phyloP scores from a whole-genome alignment of 768 basidiomycete species.

The Termitomyces sp. region DNA sequence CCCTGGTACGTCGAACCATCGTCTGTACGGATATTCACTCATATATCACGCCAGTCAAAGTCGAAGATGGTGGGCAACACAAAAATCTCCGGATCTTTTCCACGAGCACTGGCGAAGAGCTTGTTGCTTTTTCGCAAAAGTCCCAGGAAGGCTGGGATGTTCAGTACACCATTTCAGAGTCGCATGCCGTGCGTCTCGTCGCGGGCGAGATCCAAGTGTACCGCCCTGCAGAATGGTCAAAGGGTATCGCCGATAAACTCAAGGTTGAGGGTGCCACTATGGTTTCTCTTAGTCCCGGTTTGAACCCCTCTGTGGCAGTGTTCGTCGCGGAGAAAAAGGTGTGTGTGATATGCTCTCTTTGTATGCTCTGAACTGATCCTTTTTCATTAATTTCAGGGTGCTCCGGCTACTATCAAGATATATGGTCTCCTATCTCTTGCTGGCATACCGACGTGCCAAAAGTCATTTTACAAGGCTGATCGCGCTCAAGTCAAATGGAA shows the following conservation, averaged over 20 bases:
- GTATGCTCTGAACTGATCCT: background rate
- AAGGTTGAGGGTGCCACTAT: conserved; percentile 78
- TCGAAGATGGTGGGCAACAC: conserved; percentile 87
- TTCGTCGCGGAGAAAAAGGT: conserved; percentile 95
- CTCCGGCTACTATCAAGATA: conserved; percentile 83
- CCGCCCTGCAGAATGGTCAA: conserved; percentile 72
- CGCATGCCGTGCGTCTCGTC: conserved; percentile 78
- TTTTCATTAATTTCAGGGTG: conserved; percentile 45
- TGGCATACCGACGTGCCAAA: conserved; percentile 69
- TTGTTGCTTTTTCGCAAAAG: conserved; percentile 86
- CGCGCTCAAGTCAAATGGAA: conserved; percentile 96
- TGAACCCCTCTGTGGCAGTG: conserved; percentile 85
- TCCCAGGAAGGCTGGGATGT: conserved; percentile 87
- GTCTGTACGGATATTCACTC: background rate
- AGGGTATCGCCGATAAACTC: conserved; percentile 77
- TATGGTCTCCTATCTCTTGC: conserved; percentile 64
- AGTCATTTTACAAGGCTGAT: conserved; percentile 96
- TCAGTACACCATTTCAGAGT: conserved; percentile 88
- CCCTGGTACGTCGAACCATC: conserved; percentile 41
- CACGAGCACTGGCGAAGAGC: conserved; percentile 78
- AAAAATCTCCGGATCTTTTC: conserved; percentile 93
- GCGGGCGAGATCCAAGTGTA: conserved; percentile 81
- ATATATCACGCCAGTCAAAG: conserved; percentile 48
- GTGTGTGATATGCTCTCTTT: conserved; percentile 18
- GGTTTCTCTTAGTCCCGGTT: conserved; percentile 73